These are phyloP conservation scores for Phaeotremella fagi DNA, from an alignment of 768 basidiomycete genomes.

Conservation along the genomic window DNA sequence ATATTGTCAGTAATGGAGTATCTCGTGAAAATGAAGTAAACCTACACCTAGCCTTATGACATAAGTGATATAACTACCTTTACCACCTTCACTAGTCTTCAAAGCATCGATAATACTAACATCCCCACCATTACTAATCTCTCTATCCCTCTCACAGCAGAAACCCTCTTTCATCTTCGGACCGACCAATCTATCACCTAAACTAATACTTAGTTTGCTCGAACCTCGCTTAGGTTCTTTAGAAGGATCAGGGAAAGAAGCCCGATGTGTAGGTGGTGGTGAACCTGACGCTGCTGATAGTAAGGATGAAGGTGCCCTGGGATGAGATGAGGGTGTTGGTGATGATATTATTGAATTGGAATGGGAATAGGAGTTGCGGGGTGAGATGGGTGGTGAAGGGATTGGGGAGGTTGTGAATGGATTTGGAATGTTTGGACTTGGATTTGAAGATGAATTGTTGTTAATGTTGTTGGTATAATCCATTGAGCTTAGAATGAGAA, in stretches of 20 bases:
- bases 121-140: conserved; percentile 39
- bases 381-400: conserved; percentile 12
- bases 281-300: conserved; percentile 40
- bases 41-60: conserved; percentile 80
- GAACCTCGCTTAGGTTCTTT: conserved; percentile 31
- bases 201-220: background rate
- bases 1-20: background rate
- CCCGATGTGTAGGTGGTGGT: conserved; percentile 43
- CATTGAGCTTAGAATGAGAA: too few relatives aligned
- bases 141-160: conserved; percentile 45
- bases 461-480: too few relatives aligned
- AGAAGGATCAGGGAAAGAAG: conserved; percentile 40
- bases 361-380: conserved; percentile 3
- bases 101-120: conserved; percentile 75
- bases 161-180: conserved; percentile 41
- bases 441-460: conserved; percentile 4
- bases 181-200: conserved; percentile 24
- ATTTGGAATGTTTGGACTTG: too few relatives aligned
- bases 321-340: conserved; percentile 4
- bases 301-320: conserved; percentile 22
- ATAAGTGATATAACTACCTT: conserved; percentile 88
- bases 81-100: conserved; percentile 86
- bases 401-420: conserved; percentile 35
- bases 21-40: conserved; percentile 14
- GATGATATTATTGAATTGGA: conserved; percentile 4